Evolutionary conservation across 352 stramenopile species (phyloP), one percentile per base, ranked within the genome.

Genomic region (Pythium scleroteichum): DNA sequence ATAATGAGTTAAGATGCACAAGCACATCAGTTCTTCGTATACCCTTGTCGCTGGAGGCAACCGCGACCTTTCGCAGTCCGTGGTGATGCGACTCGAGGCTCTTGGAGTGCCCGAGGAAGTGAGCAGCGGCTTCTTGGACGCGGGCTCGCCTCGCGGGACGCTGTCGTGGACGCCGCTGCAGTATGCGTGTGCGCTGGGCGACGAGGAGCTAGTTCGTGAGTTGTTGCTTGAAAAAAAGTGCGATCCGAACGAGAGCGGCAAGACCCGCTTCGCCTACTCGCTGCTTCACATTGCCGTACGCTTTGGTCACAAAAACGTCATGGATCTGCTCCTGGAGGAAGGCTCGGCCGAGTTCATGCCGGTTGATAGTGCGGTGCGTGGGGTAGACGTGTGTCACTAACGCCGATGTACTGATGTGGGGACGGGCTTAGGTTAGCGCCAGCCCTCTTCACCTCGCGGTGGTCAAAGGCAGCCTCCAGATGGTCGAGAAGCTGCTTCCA

Each of bases 101-200:
- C 66, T 90, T 33, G 55, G 62, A 1, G 29, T 86, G 12, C 64
- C 78, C 4, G 55, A 47, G 3, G 64, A 79, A 53, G 64, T 70
- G 20, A 10, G n/a, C 2, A 39, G 20, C 44, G 63, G 49, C 2
- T 51, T 71, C 10, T 53, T 92, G 12, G 81, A 92, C 52, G 82
- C 78, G 8, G 76, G 81, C 0, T 90, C 78, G 1, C 85, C 79
- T 0, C 71, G 69, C 1, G 82, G 85, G 7, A 75, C 69, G 0
- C 53, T 90, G 8, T 61, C 69, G 9, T 94, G 85, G 85, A 92
- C 85, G 53, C 71, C 83, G 17, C 66, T 95, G 35, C 82, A 93
- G 50, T 90, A 84, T n/a, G 83, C 79, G 2, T 88, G 80, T 48
- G 82, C 86, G 0, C n/a, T 87, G 17, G 86, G 83, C n/a, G 72